Base-by-base conservation (phyloP, 2,329 filamentous ascomycete genomes). In the Tolypocladium album region DNA sequence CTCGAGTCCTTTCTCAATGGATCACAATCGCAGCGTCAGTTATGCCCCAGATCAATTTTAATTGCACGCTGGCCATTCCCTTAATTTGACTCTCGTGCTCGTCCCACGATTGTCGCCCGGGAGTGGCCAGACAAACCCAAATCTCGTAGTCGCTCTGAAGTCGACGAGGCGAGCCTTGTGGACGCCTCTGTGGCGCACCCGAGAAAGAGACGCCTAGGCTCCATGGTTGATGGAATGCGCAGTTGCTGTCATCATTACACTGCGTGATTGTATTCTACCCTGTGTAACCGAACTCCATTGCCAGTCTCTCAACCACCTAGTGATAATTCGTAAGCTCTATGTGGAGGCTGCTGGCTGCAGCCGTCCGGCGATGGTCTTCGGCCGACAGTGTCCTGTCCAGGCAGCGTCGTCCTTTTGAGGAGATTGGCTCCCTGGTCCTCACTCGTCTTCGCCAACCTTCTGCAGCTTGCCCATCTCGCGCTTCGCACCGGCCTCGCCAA, bases 391-490 rank as follows among this genome's bases (percentile, higher is more conserved):
- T 31, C n/a, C 36, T 13, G n/a, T 24, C 24, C 24, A 7, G 45
- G 31, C 24, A 31, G 47, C 27, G 47, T 12, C 47, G 24, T 31
- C 3, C 40, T 5, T 17, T 9, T 42, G 3, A 22, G 31, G 1
- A 36, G 17, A n/a, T 7, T 22, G 27, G 45, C 39, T n/a, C 15
- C 59, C 59, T 59, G 55, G n/a, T 60, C 60, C 15, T 72, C 77
- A 86, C 72, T 87, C 82, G 59, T 85, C 85, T 36, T 95, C 88
- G 17, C 87, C 90, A 70, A 97, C 84, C 85, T 97, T 97, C 81
- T 97, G 91, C 65, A 99, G 78, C 80, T 95, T 96, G 66, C 92
- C 93, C 84, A 92, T 90, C 60, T 94, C 89, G 62, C 92, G 83
- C 83, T 95, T 96, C 79, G 96, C 88, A 17, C 94, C 93, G 20